These are phyloP conservation scores for Nigrospora oryzae DNA, from an alignment of 2,329 filamentous ascomycete genomes.

Conservation along the genomic window DNA sequence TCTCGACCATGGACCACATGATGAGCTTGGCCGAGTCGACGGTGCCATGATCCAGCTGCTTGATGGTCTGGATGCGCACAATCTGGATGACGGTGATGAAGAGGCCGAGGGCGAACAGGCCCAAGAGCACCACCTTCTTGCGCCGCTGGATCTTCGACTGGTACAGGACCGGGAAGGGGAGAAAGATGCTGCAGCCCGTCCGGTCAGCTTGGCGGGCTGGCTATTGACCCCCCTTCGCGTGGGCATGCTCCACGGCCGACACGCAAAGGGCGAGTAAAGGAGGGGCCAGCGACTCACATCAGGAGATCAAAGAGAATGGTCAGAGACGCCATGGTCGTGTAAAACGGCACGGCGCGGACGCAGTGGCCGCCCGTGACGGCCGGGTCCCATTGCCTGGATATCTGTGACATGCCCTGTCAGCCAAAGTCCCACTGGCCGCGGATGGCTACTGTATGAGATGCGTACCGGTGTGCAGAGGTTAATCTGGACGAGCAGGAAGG, in stretches of 20 bases:
- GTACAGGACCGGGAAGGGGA: slow-evolving; percentile 31
- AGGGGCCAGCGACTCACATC: slow-evolving; percentile 19
- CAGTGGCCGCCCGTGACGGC: slow-evolving; percentile 26
- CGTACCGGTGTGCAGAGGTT: slow-evolving; percentile 25
- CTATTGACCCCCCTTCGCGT: not conserved
- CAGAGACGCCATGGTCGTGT: slow-evolving; percentile 29
- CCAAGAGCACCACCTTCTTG: slow-evolving; percentile 30
- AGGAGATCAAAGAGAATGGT: slow-evolving; percentile 32
- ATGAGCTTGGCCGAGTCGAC: slow-evolving; percentile 32
- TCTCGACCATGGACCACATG: slow-evolving; percentile 37
- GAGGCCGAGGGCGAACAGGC: slow-evolving; percentile 23
- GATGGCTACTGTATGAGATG: not conserved
- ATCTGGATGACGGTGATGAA: slow-evolving; percentile 35
- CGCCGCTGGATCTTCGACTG: slow-evolving; percentile 25
- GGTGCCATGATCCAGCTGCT: slow-evolving; percentile 28
- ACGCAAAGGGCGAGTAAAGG: too few species aligned
- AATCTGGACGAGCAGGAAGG: slow-evolving; percentile 25
- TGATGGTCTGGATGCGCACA: slow-evolving; percentile 40
- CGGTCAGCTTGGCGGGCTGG: not conserved
- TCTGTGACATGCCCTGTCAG: slow-evolving; percentile 6
- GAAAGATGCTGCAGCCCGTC: slow-evolving; percentile 21
- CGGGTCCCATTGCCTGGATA: slow-evolving; percentile 33
- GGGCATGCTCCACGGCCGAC: too few species aligned
- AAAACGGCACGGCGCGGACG: slow-evolving; percentile 29
- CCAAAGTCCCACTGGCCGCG: not conserved